Evolutionary conservation across 495 filamentous ascomycete species (phyloP), one percentile per base, ranked within the genome.

Genomic region (Glonium stellatum): DNA sequence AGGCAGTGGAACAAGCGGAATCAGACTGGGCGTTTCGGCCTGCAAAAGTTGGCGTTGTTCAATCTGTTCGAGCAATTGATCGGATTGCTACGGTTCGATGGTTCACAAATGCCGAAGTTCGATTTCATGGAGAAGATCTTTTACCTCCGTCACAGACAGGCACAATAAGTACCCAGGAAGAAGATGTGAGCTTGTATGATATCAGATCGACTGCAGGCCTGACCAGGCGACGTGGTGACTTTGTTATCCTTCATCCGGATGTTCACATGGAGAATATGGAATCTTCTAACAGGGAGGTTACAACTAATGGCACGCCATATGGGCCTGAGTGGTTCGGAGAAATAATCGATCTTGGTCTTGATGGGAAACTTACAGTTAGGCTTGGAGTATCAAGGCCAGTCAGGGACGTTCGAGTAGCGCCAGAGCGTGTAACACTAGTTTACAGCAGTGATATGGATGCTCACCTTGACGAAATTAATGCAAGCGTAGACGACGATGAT

Each of bases 151-250:
- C 23, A 0, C 22, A 46, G 5, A 63, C 55, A 10, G 83, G 83
- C 1, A 41, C 58, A 6, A 71, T 84, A 3, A 55, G 65, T 12
- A 70, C 75, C 15, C 63, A 61, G 19, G 46, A 71, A 23, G 78
- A 79, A 49, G 76, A 82, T 31, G 73, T 83, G 13, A 84, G 81
- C 57, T 60, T 84, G 27, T 86, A 86, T 64, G 83, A 86, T 53
- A 70, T 85, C 31, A 61, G 65, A 48, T 71, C 71, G 4, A 73
- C 76, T 50, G 67, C 74, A 27, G 73, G 73, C 19, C 58, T 85
- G 39, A 72, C 71, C 19, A 71, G 72, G 37, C 58, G 71, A 36
- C 69, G 75, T 49, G 77, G 76, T 1, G 80, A 83, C 62, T 71
- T 79, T 50, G 82, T 84, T 5, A 58, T 81, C 18, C 62, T 86